Conservation (phyloP, 768 basidiomycete genomes). For the Coprinopsis sp. region DNA sequence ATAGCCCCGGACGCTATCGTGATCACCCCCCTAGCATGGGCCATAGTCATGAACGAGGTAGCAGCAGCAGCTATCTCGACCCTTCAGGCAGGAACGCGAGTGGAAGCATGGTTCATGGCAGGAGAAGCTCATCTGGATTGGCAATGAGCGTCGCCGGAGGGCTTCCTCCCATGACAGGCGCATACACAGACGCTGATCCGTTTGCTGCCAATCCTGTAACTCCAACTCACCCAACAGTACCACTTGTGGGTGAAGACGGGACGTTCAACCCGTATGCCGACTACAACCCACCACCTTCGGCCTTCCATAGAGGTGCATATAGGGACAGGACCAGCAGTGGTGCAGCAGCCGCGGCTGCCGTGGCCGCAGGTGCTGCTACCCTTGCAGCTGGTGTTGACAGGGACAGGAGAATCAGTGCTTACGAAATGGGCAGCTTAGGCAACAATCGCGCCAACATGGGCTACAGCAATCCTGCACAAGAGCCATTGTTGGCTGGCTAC, state of each 20-base stretch:
- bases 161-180: background rate
- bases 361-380: conserved; percentile 35
- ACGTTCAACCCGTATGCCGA: conserved; percentile 54
- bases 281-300: conserved; percentile 39
- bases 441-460: conserved; percentile 1
- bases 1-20: conserved; percentile 12
- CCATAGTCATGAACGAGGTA: background rate
- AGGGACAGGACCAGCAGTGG: conserved; percentile 29
- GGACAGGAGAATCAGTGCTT: conserved; percentile 12
- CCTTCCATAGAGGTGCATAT: conserved; percentile 23
- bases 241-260: conserved; percentile 16
- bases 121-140: conserved; percentile 8
- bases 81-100: conserved; percentile 2
- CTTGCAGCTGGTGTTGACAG: conserved; percentile 21
- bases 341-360: conserved; percentile 24
- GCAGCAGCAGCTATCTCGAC: conserved; percentile 5
- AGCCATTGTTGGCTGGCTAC: conserved; percentile 52
- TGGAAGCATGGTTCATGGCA: conserved; percentile 8
- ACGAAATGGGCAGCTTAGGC: conserved; percentile 5
- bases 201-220: background rate
- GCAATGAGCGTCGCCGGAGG: conserved; percentile 18
- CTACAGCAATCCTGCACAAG: conserved; percentile 44
- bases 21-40: background rate
- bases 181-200: too few species aligned
- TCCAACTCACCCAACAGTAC: background rate